Base-by-base conservation (phyloP, 352 stramenopile species). In the Phytophthora agathidicida region DNA sequence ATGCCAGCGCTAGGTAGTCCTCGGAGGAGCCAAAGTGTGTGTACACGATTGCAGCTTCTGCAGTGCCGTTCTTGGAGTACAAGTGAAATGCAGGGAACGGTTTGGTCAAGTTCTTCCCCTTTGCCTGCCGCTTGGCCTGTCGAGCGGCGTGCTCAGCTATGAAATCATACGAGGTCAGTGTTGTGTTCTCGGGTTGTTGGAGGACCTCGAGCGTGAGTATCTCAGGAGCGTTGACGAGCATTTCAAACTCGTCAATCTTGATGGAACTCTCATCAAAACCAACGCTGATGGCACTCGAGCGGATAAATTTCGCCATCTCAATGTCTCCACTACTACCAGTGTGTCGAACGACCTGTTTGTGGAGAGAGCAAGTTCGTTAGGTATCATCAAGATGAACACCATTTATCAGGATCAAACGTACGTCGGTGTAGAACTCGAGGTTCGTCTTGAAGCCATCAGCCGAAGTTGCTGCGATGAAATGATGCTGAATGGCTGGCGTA, bases 211-310 rank as follows among this genome's bases (percentile, higher is more conserved):
- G 65, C 2, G 68, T 77, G 45, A 94, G 70, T 20, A 62, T 71
- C 49, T 91, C 77, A 0, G 82, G 83, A 19, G 86, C 73, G 39
- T 93, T 94, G 24, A 87, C 61, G 19, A 94, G 60, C 35, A 93
- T 86, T 55, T 93, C 83, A 39, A 93, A 93, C 20, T 93, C 83
- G 38, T 91, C 84, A n/a, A 91, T 42, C 49, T 90, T 92, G 65
- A 94, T 83, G 20, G 68, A 75, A n/a, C 44, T 67, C 43, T 90
- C 80, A 26, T 89, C 76, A 52, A 94, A 84, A 10, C 86, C 86
- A 42, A 89, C 91, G 19, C 88, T 76, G 8, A 92, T 77, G 16
- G 82, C 82, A 36, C 80, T 76, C 14, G 77, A 74, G 23, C 79
- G 75, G 36, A 93, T 93, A 56, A 87, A 94, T 51, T 88, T 77